Base-by-base conservation (phyloP, 306 rosid species). In the Begonia fuchsioides region DNA sequence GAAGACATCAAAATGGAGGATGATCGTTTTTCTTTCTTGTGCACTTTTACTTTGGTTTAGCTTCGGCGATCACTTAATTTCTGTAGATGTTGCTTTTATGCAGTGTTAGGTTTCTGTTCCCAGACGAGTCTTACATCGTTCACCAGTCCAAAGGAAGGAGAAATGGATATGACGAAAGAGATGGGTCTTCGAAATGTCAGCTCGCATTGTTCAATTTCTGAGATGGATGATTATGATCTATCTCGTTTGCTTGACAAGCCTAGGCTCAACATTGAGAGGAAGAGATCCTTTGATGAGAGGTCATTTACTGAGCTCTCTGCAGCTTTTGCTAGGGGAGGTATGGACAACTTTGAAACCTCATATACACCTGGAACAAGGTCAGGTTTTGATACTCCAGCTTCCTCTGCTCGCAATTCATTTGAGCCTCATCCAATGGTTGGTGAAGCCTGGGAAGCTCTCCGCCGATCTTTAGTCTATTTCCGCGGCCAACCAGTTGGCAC, bases 231-330 rank as follows among this genome's bases (percentile, higher is more conserved):
- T 65, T 68, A 38, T 13, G 81, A 80, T 68, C 75, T 80, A 53
- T 54, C 72, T 1, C 76, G 79, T 13, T 73, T 76, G 57, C 72
- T 71, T 41, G 74, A 73, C 49, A 76, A 62, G 70, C 84, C 90
- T 1, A 76, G 56, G 62, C 55, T 80, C 60, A 80, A 76, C 65
- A 73, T 80, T 32, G 90, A 80, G 76, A 80, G 90, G 58, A 74
- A 80, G 68, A 68, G 79, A 52, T 80, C 90, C 11, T 80, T 80
- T 58, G 90, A 80, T 20, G 88, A 80, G 75, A 70, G 88, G 57
- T 80, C 88, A 14, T 73, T 80, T 10, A 80, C 83, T 32, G 90
- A 80, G 72, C 53, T 80, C 20, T 76, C 84, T 0, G 46, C 63
- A 50, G 66, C 81, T 59, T 60, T 80, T 14, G 39, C 71, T 0